Conservation (phyloP, 2,329 filamentous ascomycete genomes). For the Lasiodiplodia sp. region DNA sequence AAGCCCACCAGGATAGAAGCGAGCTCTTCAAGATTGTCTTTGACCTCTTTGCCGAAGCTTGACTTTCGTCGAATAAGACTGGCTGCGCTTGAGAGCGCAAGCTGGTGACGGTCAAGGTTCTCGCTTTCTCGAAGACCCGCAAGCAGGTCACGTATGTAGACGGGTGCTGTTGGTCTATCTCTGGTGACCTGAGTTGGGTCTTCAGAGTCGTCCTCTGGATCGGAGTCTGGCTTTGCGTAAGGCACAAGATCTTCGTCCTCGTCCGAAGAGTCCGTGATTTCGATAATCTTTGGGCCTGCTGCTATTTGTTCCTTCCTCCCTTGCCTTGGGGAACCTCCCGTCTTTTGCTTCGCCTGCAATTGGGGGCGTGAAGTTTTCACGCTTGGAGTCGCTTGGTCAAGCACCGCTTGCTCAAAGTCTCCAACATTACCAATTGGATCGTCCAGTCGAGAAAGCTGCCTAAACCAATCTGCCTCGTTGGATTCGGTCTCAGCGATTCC, state of each 20-base stretch:
- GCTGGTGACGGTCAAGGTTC: conserved; percentile 81
- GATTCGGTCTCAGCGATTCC: conserved; percentile 79
- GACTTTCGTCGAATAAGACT: conserved; percentile 86
- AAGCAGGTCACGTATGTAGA: conserved; percentile 89
- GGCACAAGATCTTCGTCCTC: conserved; percentile 72
- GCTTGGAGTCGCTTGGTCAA: neutral
- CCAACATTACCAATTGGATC: conserved; percentile 65
- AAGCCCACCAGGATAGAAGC: conserved; percentile 78
- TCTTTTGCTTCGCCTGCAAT: neutral
- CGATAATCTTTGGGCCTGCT: conserved; percentile 55
- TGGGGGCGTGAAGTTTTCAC: conserved; percentile 23
- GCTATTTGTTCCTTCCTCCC: conserved; percentile 34
- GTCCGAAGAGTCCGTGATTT: conserved; percentile 60
- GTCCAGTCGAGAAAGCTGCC: conserved; percentile 66
- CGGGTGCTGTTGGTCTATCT: conserved; percentile 82
- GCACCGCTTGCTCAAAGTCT: conserved; percentile 26
- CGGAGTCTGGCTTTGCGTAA: conserved; percentile 86
- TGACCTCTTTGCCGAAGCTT: conserved; percentile 86
- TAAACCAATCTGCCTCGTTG: conserved; percentile 78
- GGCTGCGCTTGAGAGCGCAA: conserved; percentile 80
- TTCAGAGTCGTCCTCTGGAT: conserved; percentile 90
- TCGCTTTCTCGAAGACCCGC: conserved; percentile 80
- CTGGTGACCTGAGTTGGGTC: conserved; percentile 87
- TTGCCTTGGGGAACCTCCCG: neutral
- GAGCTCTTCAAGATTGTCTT: conserved; percentile 82